Conservation (phyloP, 176 grass and related monocot genomes). For the Tuctoria greenei region DNA sequence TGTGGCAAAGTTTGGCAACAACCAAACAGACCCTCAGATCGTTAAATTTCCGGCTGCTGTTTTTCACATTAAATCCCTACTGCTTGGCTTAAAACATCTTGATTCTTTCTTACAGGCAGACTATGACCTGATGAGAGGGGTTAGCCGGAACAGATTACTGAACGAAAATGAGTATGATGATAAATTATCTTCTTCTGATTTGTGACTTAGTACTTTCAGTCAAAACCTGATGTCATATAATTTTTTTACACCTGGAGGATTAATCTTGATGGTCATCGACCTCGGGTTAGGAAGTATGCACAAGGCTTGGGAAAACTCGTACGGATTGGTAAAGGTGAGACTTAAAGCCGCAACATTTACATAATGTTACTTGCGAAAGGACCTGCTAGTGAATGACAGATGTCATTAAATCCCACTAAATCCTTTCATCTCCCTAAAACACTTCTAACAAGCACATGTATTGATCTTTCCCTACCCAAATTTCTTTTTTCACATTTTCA, state of each 20-base stretch:
- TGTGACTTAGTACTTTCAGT: constrained; percentile 19
- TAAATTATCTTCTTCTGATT: constrained; percentile 29
- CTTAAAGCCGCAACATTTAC: constrained; percentile 11
- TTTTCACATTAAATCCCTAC: constrained; percentile 12
- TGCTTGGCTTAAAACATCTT: constrained; percentile 23
- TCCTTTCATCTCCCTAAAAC: background rate
- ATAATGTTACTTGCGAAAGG: background rate
- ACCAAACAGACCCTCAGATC: background rate
- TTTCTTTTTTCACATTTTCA: constrained; percentile 18
- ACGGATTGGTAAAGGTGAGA: constrained; percentile 91
- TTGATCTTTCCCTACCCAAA: constrained; percentile 4
- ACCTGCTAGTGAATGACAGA: background rate
- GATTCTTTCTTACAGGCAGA: constrained; percentile 63
- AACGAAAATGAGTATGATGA: constrained; percentile 68
- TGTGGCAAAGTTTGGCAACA: too few species aligned
- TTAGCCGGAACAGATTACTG: constrained; percentile 58
- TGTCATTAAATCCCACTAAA: background rate
- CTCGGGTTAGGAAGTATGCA: constrained; percentile 82
- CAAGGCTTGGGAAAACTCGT: constrained; percentile 77
- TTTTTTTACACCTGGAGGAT: constrained; percentile 57
- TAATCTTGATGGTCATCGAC: constrained; percentile 87
- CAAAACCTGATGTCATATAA: constrained; percentile 22
- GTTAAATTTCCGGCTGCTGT: background rate
- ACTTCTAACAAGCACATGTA: background rate
- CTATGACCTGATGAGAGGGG: constrained; percentile 57